These are phyloP conservation scores for Orbilia javanica DNA, from an alignment of 2,329 filamentous ascomycete genomes.

Conservation along the genomic window DNA sequence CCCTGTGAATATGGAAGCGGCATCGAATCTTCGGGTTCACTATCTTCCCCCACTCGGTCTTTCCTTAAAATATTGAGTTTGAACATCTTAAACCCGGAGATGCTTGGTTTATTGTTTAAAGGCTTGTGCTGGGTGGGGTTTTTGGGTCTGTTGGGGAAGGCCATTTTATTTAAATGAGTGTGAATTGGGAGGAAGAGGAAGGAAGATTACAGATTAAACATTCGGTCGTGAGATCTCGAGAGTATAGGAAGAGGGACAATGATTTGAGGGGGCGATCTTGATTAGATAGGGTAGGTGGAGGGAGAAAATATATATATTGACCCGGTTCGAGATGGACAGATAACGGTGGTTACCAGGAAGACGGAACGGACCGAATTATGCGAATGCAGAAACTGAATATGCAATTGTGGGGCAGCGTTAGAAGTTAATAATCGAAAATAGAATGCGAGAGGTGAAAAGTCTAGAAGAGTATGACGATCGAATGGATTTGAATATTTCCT, in stretches of 20 bases:
- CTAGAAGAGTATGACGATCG: constrained; percentile 4
- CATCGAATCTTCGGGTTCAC: not conserved
- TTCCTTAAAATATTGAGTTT: constrained; percentile 42
- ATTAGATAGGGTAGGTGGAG: constrained; percentile 4
- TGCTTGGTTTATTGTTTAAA: constrained; percentile 1
- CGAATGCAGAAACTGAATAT: not conserved
- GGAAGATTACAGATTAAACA: not conserved
- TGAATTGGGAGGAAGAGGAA: not conserved
- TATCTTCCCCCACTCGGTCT: constrained; percentile 6
- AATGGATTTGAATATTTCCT: not conserved
- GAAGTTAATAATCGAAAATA: not conserved
- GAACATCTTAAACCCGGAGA: constrained; percentile 50
- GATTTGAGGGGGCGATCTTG: not conserved
- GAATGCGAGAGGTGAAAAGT: not conserved
- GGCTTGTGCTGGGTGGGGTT: not conserved
- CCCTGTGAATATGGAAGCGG: not conserved
- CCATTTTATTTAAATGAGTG: constrained; percentile 5
- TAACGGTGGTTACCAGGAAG: constrained; percentile 11
- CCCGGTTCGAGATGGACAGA: constrained; percentile 15
- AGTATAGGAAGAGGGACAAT: too few relatives aligned
- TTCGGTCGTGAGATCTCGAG: too few relatives aligned
- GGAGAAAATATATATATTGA: constrained; percentile 14
- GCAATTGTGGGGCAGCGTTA: not conserved
- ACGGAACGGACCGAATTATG: constrained; percentile 36
- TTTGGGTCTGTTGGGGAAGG: constrained; percentile 22